Base-by-base conservation (phyloP, 768 basidiomycete species). In the Saitozyma sp. region DNA sequence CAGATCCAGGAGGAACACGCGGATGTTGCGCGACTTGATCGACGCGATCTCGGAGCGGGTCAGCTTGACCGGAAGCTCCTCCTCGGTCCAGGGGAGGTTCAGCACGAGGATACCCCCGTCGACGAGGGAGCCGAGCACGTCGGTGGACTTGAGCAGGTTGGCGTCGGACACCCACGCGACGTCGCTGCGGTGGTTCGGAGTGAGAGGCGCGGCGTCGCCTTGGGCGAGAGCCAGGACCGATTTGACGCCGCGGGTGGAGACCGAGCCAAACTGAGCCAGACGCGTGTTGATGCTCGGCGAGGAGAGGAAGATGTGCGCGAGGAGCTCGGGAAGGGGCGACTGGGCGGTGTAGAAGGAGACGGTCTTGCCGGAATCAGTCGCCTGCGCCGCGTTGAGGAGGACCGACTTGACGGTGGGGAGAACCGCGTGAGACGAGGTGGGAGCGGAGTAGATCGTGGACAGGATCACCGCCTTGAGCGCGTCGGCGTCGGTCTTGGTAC, bases 161-260 rank as follows among this genome's bases (percentile, higher is more conserved):
- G 89, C 85, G 62, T 94, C 91, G 45, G 92, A 82, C 41, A 97
- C 80, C 60, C 86, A 92, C 77, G 64, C 90, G 86, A 64, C 92
- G 69, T 43, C 82, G 70, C 60, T 75, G 63, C 83, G 83, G 11
- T 84, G 80, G 53, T 88, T 83, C 68, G 86, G 85, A 50, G 74
- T 60, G 56, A 80, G 70, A n/a, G 63, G 56, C 16, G 55, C 57
- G 29, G 74, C 64, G 10, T 71, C 43, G 38, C 71, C 29, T 39
- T 64, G 60, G 54, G 78, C 68, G 37, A 76, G 71, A 29, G 79
- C 70, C 50, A 81, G 70, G 46, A 76, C 63, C 17, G 78, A 77
- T 59, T 82, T 79, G 61, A 81, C 73, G 29, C 74, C 70, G 61
- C 77, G 71, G 65, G 80, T 65, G 59, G 70, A 69, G 19, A 71